Percentiles rank a stretch among this genome's conserved stretches.
Conservation (phyloP, 73 alveolate genomes). For the Paraurostyla sp. region DNA sequence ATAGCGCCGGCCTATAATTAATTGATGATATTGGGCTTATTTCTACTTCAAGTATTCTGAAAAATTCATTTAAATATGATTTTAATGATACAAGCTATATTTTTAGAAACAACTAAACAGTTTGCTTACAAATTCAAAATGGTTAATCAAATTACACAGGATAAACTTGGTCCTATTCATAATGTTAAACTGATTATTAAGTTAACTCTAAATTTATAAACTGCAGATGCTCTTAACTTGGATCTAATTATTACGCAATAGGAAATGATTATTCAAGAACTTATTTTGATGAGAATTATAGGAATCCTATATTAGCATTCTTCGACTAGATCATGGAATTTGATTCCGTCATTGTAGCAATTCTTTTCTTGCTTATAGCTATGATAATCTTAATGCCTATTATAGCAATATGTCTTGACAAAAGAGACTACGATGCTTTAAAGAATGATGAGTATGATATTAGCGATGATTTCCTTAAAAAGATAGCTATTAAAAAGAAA, state of each 20-base stretch:
- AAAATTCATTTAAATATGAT: background rate
- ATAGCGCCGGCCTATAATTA: background rate
- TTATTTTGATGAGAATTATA: background rate
- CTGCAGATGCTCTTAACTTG: background rate
- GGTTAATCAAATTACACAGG: background rate
- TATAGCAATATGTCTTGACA: constrained; percentile 16
- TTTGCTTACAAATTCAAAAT: background rate
- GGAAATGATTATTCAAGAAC: constrained; percentile 28
- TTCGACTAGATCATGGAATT: background rate
- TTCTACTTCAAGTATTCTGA: background rate
- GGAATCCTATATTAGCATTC: background rate
- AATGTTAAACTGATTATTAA: background rate
- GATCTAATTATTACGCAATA: background rate
- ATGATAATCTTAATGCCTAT: background rate
- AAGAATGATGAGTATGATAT: background rate
- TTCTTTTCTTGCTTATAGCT: background rate
- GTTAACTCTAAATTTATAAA: background rate
- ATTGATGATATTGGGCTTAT: background rate
- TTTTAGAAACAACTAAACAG: constrained; percentile 9
- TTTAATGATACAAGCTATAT: background rate
- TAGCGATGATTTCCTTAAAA: background rate
- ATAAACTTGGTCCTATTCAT: background rate
- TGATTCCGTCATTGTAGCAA: background rate
- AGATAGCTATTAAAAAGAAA: background rate
- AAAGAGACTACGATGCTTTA: background rate